Evolutionary conservation across 2,329 filamentous ascomycete genomes (phyloP).

Genomic region (Epichloe aotearoae): DNA sequence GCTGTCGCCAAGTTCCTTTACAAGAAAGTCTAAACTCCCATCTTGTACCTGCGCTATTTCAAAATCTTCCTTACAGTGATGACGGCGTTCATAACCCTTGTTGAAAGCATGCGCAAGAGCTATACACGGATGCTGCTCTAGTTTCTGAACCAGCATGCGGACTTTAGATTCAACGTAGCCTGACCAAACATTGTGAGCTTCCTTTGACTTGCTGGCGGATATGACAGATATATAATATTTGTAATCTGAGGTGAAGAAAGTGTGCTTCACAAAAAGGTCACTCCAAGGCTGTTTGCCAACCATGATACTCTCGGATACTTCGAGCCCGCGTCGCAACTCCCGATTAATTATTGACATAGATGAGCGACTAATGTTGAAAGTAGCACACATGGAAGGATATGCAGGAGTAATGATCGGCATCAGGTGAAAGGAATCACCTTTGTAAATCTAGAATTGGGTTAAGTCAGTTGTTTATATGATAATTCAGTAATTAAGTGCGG

Average conservation of each 20-base stretch:
- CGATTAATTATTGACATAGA: slow-evolving; percentile 73
- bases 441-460: slow-evolving; percentile 46
- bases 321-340: slow-evolving; percentile 65
- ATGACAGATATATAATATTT: slow-evolving; percentile 92
- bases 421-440: slow-evolving; percentile 68
- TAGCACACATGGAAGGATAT: slow-evolving; percentile 95
- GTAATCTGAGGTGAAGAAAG: slow-evolving; percentile 85
- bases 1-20: slow-evolving; percentile 24
- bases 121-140: slow-evolving; percentile 71
- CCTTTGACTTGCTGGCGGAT: slow-evolving; percentile 68
- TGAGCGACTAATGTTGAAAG: slow-evolving; percentile 82
- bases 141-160: slow-evolving; percentile 65
- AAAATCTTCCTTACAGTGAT: slow-evolving; percentile 47
- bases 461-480: slow-evolving; percentile 5
- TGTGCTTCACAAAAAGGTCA: slow-evolving; percentile 71
- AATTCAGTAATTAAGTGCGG: not conserved
- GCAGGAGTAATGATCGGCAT: slow-evolving; percentile 99
- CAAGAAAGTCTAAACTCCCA: slow-evolving; percentile 35
- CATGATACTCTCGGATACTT: slow-evolving; percentile 71
- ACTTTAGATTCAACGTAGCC: slow-evolving; percentile 92
- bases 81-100: slow-evolving; percentile 77
- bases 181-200: slow-evolving; percentile 76
- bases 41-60: slow-evolving; percentile 41
- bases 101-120: slow-evolving; percentile 81
- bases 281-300: slow-evolving; percentile 67